Conservation (phyloP, 2,329 filamentous ascomycete species). For the Pyricularia grisea region DNA sequence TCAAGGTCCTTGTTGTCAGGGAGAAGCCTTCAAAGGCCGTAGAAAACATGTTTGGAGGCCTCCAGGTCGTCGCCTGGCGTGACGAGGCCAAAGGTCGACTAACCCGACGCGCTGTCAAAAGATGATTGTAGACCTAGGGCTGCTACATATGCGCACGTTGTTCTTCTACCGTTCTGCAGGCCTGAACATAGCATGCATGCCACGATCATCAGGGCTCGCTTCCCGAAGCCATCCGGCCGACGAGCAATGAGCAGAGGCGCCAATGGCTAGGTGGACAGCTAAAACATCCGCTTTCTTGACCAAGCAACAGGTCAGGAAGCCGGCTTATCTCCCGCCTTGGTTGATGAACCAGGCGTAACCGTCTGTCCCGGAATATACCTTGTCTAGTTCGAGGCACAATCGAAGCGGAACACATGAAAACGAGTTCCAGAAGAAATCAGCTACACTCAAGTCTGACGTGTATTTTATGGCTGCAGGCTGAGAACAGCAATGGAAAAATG, state of each 20-base stretch:
- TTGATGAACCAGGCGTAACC: no score
- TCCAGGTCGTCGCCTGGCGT: conserved; percentile 17
- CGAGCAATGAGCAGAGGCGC: background rate
- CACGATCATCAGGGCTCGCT: background rate
- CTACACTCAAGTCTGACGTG: no score
- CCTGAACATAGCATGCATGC: background rate
- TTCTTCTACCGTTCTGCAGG: background rate
- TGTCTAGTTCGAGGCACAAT: no score
- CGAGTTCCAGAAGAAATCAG: no score
- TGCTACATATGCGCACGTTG: background rate
- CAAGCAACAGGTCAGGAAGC: no score
- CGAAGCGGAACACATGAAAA: no score
- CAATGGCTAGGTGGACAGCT: no score
- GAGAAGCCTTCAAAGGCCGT: conserved; percentile 16
- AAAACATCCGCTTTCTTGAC: no score
- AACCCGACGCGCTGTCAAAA: background rate
- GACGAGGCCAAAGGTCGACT: background rate
- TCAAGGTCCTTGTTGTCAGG: conserved; percentile 18
- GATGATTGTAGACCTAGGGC: conserved; percentile 1
- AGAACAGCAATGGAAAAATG: no score
- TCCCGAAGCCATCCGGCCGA: background rate
- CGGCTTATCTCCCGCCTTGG: no score
- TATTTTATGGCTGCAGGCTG: no score
- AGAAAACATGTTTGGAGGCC: conserved; percentile 18
- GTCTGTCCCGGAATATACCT: no score